Conservation (phyloP, 345 rosid species). For the Aethionema arabicum region DNA sequence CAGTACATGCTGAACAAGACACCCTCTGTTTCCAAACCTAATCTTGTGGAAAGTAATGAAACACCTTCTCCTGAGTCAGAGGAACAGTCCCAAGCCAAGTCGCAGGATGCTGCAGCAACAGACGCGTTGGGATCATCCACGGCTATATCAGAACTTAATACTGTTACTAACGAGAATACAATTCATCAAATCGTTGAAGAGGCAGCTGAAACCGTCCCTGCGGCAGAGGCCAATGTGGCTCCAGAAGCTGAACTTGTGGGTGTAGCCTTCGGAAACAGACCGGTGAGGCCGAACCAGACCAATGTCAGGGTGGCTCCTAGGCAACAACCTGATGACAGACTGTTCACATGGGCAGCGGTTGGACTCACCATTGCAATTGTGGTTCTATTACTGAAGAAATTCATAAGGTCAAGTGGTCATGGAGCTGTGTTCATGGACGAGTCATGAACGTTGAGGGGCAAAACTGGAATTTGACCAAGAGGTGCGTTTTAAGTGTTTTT, state of each 20-base stretch:
- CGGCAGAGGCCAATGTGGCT: constrained; percentile 28
- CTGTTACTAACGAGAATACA: constrained; percentile 36
- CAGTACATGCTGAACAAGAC: constrained; percentile 81
- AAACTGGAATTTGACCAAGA: neutral
- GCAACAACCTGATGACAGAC: constrained; percentile 68
- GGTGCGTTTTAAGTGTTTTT: neutral
- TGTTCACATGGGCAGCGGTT: constrained; percentile 87
- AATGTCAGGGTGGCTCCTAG: constrained; percentile 23
- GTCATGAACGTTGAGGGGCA: constrained; percentile 18
- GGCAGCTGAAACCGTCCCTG: constrained; percentile 33
- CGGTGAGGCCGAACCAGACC: neutral
- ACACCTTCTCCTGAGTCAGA: constrained; percentile 8
- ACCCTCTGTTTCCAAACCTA: constrained; percentile 58
- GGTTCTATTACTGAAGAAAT: constrained; percentile 83
- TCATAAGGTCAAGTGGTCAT: constrained; percentile 71
- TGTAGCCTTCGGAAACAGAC: constrained; percentile 2
- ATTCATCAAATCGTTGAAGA: constrained; percentile 45
- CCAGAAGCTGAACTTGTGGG: constrained; percentile 29
- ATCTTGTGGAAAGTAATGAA: constrained; percentile 16
- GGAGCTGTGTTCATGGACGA: constrained; percentile 78
- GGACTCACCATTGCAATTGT: constrained; percentile 85
- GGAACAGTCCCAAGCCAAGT: constrained; percentile 9
- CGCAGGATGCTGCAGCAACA: neutral
- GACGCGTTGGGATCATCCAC: constrained; percentile 12
- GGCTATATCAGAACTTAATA: constrained; percentile 27